A percentile compares a stretch with the other conserved stretches of the same genome.
Conservation (phyloP, 345 rosid species). For the Excoecaria agallocha region DNA sequence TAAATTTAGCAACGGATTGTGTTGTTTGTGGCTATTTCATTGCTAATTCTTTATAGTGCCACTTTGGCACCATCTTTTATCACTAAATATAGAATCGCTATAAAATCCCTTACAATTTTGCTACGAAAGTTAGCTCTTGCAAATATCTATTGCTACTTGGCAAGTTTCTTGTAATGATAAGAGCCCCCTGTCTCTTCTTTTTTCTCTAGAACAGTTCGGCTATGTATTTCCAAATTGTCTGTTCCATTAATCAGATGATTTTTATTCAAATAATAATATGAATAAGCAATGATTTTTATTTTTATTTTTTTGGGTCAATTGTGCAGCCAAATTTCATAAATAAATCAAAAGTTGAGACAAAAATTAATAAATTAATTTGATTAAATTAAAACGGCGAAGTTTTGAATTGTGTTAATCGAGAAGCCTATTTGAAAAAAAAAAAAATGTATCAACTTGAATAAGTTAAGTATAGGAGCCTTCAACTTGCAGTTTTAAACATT, state of each 20-base stretch:
- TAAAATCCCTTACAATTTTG: too few species aligned
- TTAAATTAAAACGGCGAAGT: neutral
- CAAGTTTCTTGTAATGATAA: too few species aligned
- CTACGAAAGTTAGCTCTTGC: too few species aligned
- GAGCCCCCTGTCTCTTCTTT: too few species aligned
- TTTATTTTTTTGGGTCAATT: neutral
- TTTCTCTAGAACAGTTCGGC: neutral
- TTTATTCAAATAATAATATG: constrained; percentile 45
- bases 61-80: too few species aligned
- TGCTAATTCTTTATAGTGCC: too few species aligned
- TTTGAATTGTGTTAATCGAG: neutral
- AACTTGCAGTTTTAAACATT: constrained; percentile 19
- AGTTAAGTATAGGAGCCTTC: neutral
- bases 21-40: too few species aligned
- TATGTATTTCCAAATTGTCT: constrained; percentile 68
- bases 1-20: too few species aligned
- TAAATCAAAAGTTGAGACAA: neutral
- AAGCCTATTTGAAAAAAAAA: neutral
- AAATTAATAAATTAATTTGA: neutral
- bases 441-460: neutral
- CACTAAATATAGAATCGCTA: too few species aligned
- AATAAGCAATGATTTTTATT: too few species aligned
- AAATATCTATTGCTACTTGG: too few species aligned
- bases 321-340: neutral
- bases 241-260: constrained; percentile 79